phyloP scores from a whole-genome alignment of 208 protist species.

The Crithidia brevicula region DNA sequence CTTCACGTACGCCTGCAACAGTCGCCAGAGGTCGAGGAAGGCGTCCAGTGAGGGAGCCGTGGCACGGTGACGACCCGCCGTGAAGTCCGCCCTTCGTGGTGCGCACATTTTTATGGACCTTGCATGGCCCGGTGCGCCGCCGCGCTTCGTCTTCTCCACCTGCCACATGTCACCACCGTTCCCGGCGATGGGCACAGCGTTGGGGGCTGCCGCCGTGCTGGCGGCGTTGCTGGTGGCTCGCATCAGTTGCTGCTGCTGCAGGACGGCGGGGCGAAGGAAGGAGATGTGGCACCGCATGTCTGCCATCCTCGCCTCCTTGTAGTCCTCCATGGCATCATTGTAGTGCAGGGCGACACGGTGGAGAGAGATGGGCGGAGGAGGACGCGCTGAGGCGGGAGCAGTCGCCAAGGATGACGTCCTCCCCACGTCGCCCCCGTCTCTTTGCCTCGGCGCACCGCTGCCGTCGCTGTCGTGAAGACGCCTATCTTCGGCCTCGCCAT shows the following conservation, averaged over 20 bases:
- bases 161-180: background rate
- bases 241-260: slow-evolving; percentile 13
- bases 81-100: slow-evolving; percentile 21
- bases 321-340: slow-evolving; percentile 2
- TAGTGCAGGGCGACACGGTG: slow-evolving; percentile 8
- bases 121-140: too few species aligned
- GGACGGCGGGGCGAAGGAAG: slow-evolving; percentile 27
- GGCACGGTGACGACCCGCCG: slow-evolving; percentile 14
- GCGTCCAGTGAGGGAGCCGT: slow-evolving; percentile 12
- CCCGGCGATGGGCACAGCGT: background rate
- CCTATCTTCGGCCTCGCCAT: too few species aligned
- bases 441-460: background rate
- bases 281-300: slow-evolving; percentile 27
- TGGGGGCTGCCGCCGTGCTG: too few species aligned
- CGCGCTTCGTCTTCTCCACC: too few species aligned
- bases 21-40: slow-evolving; percentile 35
- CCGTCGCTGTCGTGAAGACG: too few species aligned
- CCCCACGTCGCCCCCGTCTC: too few species aligned
- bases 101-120: too few species aligned
- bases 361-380: too few species aligned
- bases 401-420: too few species aligned
- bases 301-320: slow-evolving; percentile 5
- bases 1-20: slow-evolving; percentile 28
- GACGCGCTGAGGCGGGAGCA: too few species aligned
- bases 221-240: background rate